These are phyloP conservation scores for Sporothrix pallida DNA, from an alignment of 2,329 filamentous ascomycete species.

Conservation along the genomic window DNA sequence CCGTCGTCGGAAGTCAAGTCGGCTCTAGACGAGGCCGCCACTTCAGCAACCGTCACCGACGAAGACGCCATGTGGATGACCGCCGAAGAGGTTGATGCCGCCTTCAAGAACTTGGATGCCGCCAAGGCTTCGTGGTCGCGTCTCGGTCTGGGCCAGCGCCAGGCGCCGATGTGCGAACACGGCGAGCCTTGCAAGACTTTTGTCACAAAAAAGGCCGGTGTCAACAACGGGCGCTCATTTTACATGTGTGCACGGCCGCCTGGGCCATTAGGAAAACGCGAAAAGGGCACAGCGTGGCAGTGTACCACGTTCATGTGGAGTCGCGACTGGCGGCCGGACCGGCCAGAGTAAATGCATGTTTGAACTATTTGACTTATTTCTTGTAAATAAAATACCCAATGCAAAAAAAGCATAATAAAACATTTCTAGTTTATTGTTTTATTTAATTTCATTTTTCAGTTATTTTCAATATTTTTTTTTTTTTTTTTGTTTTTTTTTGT, in stretches of 20 bases:
- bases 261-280: constrained; percentile 83
- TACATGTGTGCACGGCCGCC: constrained; percentile 73
- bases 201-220: constrained; percentile 84
- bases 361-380: neutral
- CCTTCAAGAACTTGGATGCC: constrained; percentile 71
- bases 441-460: neutral
- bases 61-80: constrained; percentile 40
- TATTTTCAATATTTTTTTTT: no score
- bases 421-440: no score
- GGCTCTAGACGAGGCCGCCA: neutral
- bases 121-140: constrained; percentile 85
- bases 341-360: constrained; percentile 33
- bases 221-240: constrained; percentile 75
- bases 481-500: no score
- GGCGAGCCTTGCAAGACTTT: constrained; percentile 83
- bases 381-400: neutral
- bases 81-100: constrained; percentile 62
- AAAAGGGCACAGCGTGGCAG: constrained; percentile 82
- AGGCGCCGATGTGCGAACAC: constrained; percentile 80
- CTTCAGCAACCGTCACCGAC: constrained; percentile 30
- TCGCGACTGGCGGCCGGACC: constrained; percentile 58
- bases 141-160: constrained; percentile 67
- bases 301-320: constrained; percentile 83
- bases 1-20: neutral
- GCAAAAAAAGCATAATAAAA: neutral